phyloP scores from a whole-genome alignment of 495 filamentous ascomycete species.

The Alectoria sarmentosa region DNA sequence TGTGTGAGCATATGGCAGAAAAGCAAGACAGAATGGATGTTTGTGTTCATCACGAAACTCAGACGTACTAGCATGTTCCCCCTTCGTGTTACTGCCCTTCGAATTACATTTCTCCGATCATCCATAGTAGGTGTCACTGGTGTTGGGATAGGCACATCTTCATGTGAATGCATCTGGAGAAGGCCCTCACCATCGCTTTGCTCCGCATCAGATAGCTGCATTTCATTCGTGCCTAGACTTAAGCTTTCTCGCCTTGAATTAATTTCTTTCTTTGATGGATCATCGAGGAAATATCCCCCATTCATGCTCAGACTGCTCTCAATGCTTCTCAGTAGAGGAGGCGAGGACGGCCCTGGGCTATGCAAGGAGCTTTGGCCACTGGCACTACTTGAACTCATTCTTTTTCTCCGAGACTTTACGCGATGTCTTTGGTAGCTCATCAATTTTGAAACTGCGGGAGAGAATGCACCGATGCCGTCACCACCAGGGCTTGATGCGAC shows the following conservation, averaged over 20 bases:
- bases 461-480: conserved; percentile 55
- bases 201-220: conserved; percentile 73
- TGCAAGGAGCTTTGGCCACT: conserved; percentile 64
- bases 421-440: conserved; percentile 69
- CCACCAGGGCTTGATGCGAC: conserved; percentile 43
- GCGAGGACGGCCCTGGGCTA: conserved; percentile 56
- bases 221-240: conserved; percentile 75
- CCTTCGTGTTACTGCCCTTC: conserved; percentile 70
- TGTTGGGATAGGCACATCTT: conserved; percentile 19
- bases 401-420: conserved; percentile 46
- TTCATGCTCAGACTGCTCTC: conserved; percentile 39
- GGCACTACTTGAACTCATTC: conserved; percentile 58
- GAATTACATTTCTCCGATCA: conserved; percentile 39
- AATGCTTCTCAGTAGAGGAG: conserved; percentile 56
- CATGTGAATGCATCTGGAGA: conserved; percentile 20
- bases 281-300: conserved; percentile 38
- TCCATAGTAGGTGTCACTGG: conserved; percentile 30
- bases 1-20: conserved; percentile 18
- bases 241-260: conserved; percentile 72
- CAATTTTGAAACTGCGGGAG: conserved; percentile 61
- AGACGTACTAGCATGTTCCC: conserved; percentile 75
- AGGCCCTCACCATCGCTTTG: conserved; percentile 61
- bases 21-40: not conserved
- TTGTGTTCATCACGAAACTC: not conserved
- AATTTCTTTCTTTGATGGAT: conserved; percentile 38